Percentiles rank a stretch among this genome's conserved stretches.
Evolutionary conservation across 1,284 basidiomycete species (phyloP).

Genomic region (Schizophyllum amplum): DNA sequence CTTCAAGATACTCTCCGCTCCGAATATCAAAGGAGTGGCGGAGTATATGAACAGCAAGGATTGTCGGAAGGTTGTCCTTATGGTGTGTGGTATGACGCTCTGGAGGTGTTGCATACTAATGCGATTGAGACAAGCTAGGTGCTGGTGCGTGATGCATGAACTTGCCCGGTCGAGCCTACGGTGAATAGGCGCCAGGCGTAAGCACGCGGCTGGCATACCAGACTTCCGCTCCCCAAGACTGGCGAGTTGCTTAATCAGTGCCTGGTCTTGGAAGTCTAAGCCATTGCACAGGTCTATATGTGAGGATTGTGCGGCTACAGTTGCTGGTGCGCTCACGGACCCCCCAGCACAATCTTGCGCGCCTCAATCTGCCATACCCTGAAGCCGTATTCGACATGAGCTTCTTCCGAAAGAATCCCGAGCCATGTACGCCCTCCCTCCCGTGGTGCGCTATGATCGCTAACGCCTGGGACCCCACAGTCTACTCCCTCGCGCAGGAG

Average conservation of each 20-base stretch:
- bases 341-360: constrained; percentile 61
- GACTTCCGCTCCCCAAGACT: constrained; percentile 73
- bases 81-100: constrained; percentile 50
- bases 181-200: constrained; percentile 37
- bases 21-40: constrained; percentile 35
- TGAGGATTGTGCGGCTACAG: constrained; percentile 8
- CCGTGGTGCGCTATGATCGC: constrained; percentile 2
- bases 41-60: constrained; percentile 59
- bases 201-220: constrained; percentile 76
- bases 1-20: constrained; percentile 1
- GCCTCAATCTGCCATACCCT: constrained; percentile 67
- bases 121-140: constrained; percentile 35
- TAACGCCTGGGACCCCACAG: constrained; percentile 24
- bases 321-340: background rate
- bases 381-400: constrained; percentile 78
- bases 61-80: constrained; percentile 62
- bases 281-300: constrained; percentile 41
- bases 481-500: constrained; percentile 85
- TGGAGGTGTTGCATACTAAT: background rate
- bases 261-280: background rate
- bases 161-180: constrained; percentile 2
- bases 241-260: constrained; percentile 30
- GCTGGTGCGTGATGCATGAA: constrained; percentile 38
- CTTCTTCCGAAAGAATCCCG: constrained; percentile 65
- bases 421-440: constrained; percentile 49